phyloP scores from a whole-genome alignment of 2,329 filamentous ascomycete genomes.

The Aquanectria penicillioides region DNA sequence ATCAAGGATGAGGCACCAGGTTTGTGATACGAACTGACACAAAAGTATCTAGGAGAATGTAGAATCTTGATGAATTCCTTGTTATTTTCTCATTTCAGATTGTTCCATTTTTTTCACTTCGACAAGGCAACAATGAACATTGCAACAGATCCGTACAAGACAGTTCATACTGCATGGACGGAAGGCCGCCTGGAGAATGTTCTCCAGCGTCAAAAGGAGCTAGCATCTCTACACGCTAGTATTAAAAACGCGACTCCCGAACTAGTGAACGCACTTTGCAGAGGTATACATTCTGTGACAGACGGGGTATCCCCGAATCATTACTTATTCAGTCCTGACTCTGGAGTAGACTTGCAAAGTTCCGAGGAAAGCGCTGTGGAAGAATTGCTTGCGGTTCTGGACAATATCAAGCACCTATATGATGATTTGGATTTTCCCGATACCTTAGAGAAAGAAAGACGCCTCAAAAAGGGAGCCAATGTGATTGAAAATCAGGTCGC shows the following conservation, averaged over 20 bases:
- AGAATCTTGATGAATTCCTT: too few relatives aligned
- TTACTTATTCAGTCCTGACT: neutral
- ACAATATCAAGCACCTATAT: neutral
- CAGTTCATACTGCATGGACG: neutral
- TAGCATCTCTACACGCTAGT: neutral
- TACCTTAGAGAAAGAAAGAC: neutral
- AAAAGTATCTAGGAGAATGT: too few relatives aligned
- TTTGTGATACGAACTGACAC: too few relatives aligned
- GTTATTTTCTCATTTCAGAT: too few relatives aligned
- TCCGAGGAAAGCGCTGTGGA: neutral
- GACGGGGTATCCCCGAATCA: too few relatives aligned
- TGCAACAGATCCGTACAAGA: neutral
- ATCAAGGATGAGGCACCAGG: too few relatives aligned
- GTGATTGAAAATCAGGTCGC: neutral
- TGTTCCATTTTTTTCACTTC: too few relatives aligned
- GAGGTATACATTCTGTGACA: neutral
- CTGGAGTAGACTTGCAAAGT: neutral
- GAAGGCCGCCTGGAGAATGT: constrained; percentile 2
- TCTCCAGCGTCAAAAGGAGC: constrained; percentile 1
- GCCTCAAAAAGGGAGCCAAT: neutral
- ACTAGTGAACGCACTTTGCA: neutral
- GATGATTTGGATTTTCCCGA: neutral
- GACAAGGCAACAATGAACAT: neutral
- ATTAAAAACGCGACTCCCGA: neutral
- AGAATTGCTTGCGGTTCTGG: neutral